Evolutionary conservation across 2,329 filamentous ascomycete species (phyloP).

Genomic region (Exophiala phaeomuriformis): DNA sequence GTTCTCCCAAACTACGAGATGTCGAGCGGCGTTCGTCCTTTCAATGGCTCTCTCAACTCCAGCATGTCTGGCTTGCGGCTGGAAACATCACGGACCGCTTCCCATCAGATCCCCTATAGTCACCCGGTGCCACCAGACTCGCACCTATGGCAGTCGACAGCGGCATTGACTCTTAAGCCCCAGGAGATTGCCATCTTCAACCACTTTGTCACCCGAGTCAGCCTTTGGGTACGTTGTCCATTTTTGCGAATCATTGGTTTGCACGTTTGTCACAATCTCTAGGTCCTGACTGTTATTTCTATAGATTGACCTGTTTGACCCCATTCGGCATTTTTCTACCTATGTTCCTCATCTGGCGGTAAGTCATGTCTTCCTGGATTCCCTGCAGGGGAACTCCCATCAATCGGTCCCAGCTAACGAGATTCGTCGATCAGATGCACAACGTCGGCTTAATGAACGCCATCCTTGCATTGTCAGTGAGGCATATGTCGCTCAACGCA

Average conservation of each 20-base stretch:
- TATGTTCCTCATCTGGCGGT: conserved; percentile 36
- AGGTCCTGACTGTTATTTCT: background rate
- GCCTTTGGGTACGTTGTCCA: background rate
- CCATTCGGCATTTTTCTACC: conserved; percentile 35
- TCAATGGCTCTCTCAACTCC: background rate
- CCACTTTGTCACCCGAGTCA: conserved; percentile 6
- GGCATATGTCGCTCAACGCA: conserved; percentile 41
- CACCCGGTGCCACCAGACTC: background rate
- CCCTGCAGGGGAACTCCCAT: background rate
- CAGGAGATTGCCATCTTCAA: conserved; percentile 4
- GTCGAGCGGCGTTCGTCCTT: background rate
- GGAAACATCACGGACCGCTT: background rate
- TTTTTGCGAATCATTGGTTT: background rate
- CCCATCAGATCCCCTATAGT: background rate
- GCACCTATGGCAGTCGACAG: conserved; percentile 1
- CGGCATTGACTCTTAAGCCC: background rate
- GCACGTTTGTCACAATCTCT: background rate
- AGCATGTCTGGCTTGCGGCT: background rate
- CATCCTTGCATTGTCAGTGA: conserved; percentile 50
- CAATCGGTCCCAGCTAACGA: background rate
- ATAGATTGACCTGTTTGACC: conserved; percentile 38
- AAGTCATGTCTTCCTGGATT: conserved; percentile 4
- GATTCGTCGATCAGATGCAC: conserved; percentile 30
- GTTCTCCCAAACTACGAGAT: no score
- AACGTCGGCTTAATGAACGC: conserved; percentile 54